phyloP scores from a whole-genome alignment of 1,139 yeast genomes.

The Hanseniaspora gamundiae region DNA sequence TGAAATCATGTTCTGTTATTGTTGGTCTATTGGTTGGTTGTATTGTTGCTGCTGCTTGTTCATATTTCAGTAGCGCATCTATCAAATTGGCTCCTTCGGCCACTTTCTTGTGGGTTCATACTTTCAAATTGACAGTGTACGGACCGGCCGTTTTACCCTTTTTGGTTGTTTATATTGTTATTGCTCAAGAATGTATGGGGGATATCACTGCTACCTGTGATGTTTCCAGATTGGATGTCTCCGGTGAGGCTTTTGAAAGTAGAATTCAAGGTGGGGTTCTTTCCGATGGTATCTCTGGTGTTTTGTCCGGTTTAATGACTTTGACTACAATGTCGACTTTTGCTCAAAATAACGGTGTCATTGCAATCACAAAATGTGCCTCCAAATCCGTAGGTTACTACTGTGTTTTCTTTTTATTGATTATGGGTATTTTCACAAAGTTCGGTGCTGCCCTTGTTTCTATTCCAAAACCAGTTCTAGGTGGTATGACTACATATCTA shows the following conservation, averaged over 20 bases:
- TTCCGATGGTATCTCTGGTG: constrained; percentile 64
- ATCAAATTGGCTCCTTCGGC: constrained; percentile 70
- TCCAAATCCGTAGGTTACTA: constrained; percentile 77
- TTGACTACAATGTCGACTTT: constrained; percentile 79
- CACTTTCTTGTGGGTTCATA: constrained; percentile 78
- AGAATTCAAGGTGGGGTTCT: constrained; percentile 86
- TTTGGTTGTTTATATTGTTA: constrained; percentile 64
- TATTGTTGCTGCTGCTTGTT: constrained; percentile 83
- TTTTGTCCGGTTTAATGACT: constrained; percentile 61
- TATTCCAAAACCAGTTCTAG: constrained; percentile 74
- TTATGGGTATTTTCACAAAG: constrained; percentile 82
- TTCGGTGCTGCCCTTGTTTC: constrained; percentile 83
- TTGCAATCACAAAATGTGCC: constrained; percentile 82
- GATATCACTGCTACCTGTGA: constrained; percentile 89
- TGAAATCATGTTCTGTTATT: constrained; percentile 87
- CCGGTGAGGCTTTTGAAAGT: constrained; percentile 68
- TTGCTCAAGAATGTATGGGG: constrained; percentile 88
- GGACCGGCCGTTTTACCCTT: constrained; percentile 80
- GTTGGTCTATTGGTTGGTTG: constrained; percentile 76
- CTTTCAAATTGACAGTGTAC: constrained; percentile 61
- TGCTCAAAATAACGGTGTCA: constrained; percentile 92
- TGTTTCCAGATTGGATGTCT: constrained; percentile 72
- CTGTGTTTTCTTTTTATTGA: constrained; percentile 69
- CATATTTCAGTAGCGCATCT: constrained; percentile 45
- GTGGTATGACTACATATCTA: constrained; percentile 87